These are phyloP conservation scores for Trifolium dubium DNA, from an alignment of 306 rosid genomes.

Conservation along the genomic window DNA sequence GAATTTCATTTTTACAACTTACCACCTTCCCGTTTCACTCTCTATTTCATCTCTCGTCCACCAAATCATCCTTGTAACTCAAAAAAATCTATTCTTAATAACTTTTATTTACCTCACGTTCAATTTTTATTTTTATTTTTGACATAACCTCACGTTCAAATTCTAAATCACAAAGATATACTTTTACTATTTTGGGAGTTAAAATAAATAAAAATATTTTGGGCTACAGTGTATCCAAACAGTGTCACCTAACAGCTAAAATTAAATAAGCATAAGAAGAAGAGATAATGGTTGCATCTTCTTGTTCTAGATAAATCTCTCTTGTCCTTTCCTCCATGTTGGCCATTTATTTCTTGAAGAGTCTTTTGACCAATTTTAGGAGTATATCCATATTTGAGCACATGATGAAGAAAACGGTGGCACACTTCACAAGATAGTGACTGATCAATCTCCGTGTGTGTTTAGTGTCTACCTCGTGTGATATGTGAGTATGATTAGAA, in stretches of 20 bases:
- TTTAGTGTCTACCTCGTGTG: background rate
- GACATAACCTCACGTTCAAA: no score
- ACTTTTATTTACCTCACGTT: no score
- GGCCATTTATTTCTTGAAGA: slow-evolving; percentile 38
- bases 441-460: slow-evolving; percentile 16
- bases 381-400: slow-evolving; percentile 16
- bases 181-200: no score
- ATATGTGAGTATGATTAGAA: background rate
- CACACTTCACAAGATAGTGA: slow-evolving; percentile 38
- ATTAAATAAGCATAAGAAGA: background rate
- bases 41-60: no score
- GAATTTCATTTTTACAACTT: no score
- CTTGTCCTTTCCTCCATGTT: slow-evolving; percentile 27
- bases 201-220: no score
- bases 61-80: no score
- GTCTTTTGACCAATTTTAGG: slow-evolving; percentile 35
- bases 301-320: background rate
- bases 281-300: slow-evolving; percentile 17
- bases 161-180: no score
- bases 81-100: no score
- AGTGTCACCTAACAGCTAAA: slow-evolving; percentile 19
- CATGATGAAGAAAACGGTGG: slow-evolving; percentile 37
- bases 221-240: background rate
- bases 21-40: no score
- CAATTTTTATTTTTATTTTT: no score